Evolutionary conservation across 2,329 filamentous ascomycete species (phyloP), one percentile per base, ranked within the genome.

Genomic region (Aureobasidium sp.): DNA sequence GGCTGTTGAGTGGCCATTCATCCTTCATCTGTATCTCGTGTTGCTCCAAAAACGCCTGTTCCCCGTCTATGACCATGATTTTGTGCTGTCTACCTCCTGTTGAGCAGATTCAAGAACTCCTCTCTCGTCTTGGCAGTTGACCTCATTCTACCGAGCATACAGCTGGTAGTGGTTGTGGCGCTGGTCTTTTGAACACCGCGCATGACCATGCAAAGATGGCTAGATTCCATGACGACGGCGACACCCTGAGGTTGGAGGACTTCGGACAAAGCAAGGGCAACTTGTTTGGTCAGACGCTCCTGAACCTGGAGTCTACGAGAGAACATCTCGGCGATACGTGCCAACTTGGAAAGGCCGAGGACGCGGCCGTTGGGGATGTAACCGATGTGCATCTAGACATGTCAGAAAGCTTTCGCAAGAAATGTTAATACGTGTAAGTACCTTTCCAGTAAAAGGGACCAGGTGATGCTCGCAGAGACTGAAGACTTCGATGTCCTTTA

Each of bases 201-300:
- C 92, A 97, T 97, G 17, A 96, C 92, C 93, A 97, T 99, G 80
- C 94, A 99, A 51, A 97, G 80, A 77, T 99, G 94, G 71, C 86
- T 92, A 15, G 90, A 95, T 72, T 99, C 94, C 88, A 99, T 96
- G 64, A 99, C 93, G 2, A 99, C 94, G 24, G 90, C 93, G 1
- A 99, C 93, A 51, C 94, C 94, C 72, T 95, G 91, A 2, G 94
- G 94, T 73, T 95, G 89, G 52, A 99, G 82, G 13, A 97, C 87
- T 71, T 97, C 92, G 73, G 92, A 92, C 65, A 99, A 88, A 17
- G 94, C 93, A 65, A 96, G 85, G 24, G 94, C 94, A 15, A 99
- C 92, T 74, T 99, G 92, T 74, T 95, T 96, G 27, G 94, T 99
- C 37, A 99, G 82, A 37, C 94, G 87, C 74, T 99, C 94, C 78